Evolutionary conservation across 768 basidiomycete genomes (phyloP), one percentile per base, ranked within the genome.

Genomic region (Leccinellum albellum): DNA sequence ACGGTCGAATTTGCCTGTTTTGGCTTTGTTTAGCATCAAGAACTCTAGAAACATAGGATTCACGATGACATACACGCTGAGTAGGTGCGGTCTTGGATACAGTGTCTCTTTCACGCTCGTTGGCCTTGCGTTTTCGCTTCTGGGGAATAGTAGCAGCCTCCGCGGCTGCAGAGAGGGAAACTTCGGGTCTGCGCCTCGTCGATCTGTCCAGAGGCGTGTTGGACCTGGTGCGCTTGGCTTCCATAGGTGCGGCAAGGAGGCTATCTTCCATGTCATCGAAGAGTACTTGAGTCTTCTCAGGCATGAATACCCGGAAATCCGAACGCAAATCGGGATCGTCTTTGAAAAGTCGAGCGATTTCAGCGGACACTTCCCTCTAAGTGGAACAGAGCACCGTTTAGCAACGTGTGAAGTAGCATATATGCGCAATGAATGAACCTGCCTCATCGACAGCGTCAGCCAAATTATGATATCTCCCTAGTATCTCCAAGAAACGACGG

Each of bases 301-400:
- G 87, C 77, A 91, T 82, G 70, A 91, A 91, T 53, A 87, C 79
- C 28, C 82, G 79, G 62, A 92, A 91, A 59, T 89, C 88, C 48
- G 82, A 78, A 40, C 86, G 80, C 35, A 92, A 69, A 69, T 91
- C 89, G 0, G 87, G 86, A 9, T 83, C 85, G 62, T 91, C 86
- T 58, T 86, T 85, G 75, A 92, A 90, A 12, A 91, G 73, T 47
- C 75, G 74, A 20, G 83, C 82, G 37, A 91, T 87, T 62, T 85
- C 84, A 28, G 78, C 79, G 6, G 86, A 83, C 1, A 91, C 85
- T 60, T 89, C 87, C 47, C 81, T 81, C 84, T 60, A 33, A 3
- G 42, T n/a, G 12, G 14, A 14, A 40, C 20, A 42, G 4, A 6
- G 15, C 7, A 7, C 10, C 44, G 5, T 28, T 60, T n/a, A 63